phyloP scores from a whole-genome alignment of 768 basidiomycete species.

The Peribolospora kevripleyi region DNA sequence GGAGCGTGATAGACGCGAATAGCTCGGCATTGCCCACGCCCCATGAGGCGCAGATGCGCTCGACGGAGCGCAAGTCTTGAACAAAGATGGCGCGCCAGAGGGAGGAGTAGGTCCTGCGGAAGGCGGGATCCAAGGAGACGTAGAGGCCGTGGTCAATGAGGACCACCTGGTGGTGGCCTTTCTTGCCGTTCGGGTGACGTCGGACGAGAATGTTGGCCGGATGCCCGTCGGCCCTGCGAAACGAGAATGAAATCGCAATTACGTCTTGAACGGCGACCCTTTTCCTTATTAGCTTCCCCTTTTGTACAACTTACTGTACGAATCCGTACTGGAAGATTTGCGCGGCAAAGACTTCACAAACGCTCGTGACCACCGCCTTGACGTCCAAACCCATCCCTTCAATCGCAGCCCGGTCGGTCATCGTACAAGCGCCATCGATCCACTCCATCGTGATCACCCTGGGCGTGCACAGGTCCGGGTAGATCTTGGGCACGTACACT shows the following conservation, averaged over 20 bases:
- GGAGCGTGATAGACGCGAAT: slow-evolving; percentile 21
- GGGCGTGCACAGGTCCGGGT: not conserved
- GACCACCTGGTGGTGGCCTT: slow-evolving; percentile 35
- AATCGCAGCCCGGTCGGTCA: slow-evolving; percentile 18
- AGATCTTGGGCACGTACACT: not conserved
- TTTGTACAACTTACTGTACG: slow-evolving; percentile 27
- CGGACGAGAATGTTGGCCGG: slow-evolving; percentile 46
- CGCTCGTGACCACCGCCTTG: slow-evolving; percentile 43
- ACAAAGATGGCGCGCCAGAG: slow-evolving; percentile 35
- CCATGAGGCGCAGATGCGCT: slow-evolving; percentile 19
- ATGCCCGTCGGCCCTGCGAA: slow-evolving; percentile 26
- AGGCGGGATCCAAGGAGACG: slow-evolving; percentile 39
- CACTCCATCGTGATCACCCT: slow-evolving; percentile 1
- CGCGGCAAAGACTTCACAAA: slow-evolving; percentile 62
- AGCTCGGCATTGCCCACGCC: slow-evolving; percentile 14
- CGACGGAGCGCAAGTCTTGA: slow-evolving; percentile 19
- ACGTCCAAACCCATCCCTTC: slow-evolving; percentile 17
- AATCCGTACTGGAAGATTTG: slow-evolving; percentile 83
- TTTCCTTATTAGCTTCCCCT: too few relatives aligned
- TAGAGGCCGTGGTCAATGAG: slow-evolving; percentile 76
- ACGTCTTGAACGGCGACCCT: not conserved
- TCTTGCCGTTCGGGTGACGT: slow-evolving; percentile 24
- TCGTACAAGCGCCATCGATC: slow-evolving; percentile 6
- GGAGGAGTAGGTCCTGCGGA: slow-evolving; percentile 47
- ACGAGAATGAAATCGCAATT: slow-evolving; percentile 11